Base-by-base conservation (phyloP, 139 green algal species). In the Deuterostichococcus epilithicus region DNA sequence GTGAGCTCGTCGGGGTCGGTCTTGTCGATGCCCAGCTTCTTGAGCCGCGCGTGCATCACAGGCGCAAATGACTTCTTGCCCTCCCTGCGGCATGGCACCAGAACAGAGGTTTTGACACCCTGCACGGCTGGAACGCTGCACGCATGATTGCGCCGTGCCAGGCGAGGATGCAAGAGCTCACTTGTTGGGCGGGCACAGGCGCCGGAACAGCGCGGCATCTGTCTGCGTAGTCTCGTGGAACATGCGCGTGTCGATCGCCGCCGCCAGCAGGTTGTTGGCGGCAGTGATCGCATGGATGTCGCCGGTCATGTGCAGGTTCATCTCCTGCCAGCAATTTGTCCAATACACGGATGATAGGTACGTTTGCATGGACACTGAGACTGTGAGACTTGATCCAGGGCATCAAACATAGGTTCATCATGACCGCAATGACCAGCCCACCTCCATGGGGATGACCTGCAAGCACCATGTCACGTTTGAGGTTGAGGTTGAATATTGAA, bases 221-320 rank as follows among this genome's bases (percentile, higher is more conserved):
- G 66, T 88, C 78, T 91, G 93, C 0, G 93, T 93, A 38, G 75
- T 67, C 87, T 99, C 96, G 76, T 99, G 96, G 88, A 99, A 99
- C 77, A 98, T 95, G 80, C 95, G 91, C 30, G 92, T 85, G 77
- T 99, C 96, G 32, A 99, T 94, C 47, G 95, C 94, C 23, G 96
- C 94, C 20, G 94, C 94, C 65, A 99, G 84, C 70, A 99, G 92
- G 88, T 99, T 99, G 87, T 97, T 99, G 71, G 96, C 94, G 28
- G 94, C 94, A 35, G 90, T 96, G 86, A 99, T 97, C 78, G 95
- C 94, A 85, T 98, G 95, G 80, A 99, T 98, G 88, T 99, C 95
- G 34, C 93, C 92, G 4, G 96, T 99, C 44, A 98, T 77, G 84
- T 99, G 96, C 80, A 98, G 92, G 83, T 96, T 95, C 75, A 95